phyloP scores from a whole-genome alignment of 768 basidiomycete species.

The Pulveroboletus sp. region DNA sequence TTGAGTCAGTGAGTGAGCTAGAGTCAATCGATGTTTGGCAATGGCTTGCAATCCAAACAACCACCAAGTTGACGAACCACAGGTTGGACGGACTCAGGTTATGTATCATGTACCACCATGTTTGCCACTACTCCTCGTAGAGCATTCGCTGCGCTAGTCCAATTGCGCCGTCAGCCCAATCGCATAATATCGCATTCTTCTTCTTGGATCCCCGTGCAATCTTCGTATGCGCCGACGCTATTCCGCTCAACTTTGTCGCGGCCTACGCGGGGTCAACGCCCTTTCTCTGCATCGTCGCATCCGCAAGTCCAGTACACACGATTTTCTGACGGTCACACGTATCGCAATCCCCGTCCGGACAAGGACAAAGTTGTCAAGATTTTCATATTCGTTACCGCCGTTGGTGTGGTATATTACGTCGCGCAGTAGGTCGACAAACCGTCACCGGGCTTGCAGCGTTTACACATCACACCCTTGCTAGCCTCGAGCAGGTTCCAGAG shows the following conservation, averaged over 20 bases:
- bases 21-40: slow-evolving; percentile 11
- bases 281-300: slow-evolving; percentile 21
- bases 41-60: slow-evolving; percentile 10
- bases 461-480: slow-evolving; percentile 26
- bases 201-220: background rate
- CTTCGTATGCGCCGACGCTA: background rate
- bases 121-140: background rate
- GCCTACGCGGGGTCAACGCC: slow-evolving; percentile 6
- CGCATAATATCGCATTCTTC: background rate
- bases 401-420: slow-evolving; percentile 26
- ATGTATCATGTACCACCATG: slow-evolving; percentile 8
- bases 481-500: slow-evolving; percentile 80
- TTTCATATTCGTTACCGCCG: slow-evolving; percentile 14
- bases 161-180: background rate
- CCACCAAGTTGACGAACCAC: too few relatives aligned
- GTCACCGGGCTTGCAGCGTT: background rate
- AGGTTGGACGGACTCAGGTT: too few relatives aligned
- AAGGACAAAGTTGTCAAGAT: slow-evolving; percentile 12
- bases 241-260: background rate
- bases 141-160: slow-evolving; percentile 1
- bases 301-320: slow-evolving; percentile 25
- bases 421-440: slow-evolving; percentile 23
- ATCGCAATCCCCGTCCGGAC: slow-evolving; percentile 8
- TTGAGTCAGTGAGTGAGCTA: background rate
- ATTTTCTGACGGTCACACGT: slow-evolving; percentile 16